These are phyloP conservation scores for Chrysopogon serrulatus DNA, from an alignment of 176 grass and related monocot genomes.

Conservation along the genomic window DNA sequence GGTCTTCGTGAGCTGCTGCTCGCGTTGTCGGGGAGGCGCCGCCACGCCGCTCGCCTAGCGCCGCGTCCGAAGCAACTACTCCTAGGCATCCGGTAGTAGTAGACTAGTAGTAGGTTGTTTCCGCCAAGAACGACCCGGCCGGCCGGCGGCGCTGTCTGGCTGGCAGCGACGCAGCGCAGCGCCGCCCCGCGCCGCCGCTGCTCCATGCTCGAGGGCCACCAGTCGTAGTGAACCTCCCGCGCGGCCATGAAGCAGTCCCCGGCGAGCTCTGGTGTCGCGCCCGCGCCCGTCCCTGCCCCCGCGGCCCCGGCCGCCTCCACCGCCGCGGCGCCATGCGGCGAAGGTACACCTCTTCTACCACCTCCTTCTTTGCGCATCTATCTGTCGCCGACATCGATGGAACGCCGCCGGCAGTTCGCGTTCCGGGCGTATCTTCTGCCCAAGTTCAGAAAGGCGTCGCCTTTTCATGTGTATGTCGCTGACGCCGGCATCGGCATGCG, in stretches of 20 bases:
- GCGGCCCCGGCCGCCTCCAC: background rate
- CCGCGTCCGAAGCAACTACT: background rate
- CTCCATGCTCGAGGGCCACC: conserved; percentile 13
- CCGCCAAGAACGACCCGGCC: background rate
- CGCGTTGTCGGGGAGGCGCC: conserved; percentile 31
- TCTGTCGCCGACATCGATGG: background rate
- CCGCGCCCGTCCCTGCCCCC: background rate
- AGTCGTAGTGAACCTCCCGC: background rate
- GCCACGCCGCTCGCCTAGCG: conserved; percentile 4
- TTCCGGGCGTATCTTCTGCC: background rate
- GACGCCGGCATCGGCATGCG: background rate
- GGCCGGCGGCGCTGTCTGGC: background rate
- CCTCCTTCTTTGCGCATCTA: background rate
- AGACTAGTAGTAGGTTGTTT: background rate
- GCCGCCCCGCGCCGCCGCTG: background rate
- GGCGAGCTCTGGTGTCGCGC: conserved; percentile 10
- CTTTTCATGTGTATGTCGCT: background rate
- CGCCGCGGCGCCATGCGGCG: conserved; percentile 11
- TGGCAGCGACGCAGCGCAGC: background rate
- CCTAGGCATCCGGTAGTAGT: background rate
- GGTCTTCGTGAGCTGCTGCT: conserved; percentile 30
- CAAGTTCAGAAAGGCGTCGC: background rate
- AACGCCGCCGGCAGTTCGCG: background rate
- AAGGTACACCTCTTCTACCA: conserved; percentile 32
- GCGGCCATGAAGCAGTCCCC: conserved; percentile 36